A percentile compares a stretch with the other conserved stretches of the same genome.
Conservation (phyloP, 768 basidiomycete species). For the Daedaleopsis sinensis region DNA sequence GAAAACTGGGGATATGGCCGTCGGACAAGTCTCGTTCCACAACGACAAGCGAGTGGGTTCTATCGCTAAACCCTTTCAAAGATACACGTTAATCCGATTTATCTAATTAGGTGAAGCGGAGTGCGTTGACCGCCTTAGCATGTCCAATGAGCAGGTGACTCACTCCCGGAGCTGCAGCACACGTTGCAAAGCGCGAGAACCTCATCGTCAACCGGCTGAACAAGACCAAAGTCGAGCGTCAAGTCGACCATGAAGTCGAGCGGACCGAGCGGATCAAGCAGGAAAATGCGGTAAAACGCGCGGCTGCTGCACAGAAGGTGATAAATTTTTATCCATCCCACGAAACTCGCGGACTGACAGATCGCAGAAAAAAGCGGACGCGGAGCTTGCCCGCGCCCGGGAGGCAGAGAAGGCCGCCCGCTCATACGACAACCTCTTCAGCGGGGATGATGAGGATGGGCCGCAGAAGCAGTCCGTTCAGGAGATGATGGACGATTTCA, state of each 20-base stretch:
- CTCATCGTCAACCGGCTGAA: constrained; percentile 88
- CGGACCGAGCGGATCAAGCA: constrained; percentile 77
- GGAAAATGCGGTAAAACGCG: constrained; percentile 67
- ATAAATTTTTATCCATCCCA: background rate
- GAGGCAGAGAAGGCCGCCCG: constrained; percentile 87
- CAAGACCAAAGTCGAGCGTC: constrained; percentile 86
- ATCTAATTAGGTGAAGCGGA: constrained; percentile 71
- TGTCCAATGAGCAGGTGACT: background rate
- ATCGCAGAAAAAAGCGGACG: constrained; percentile 75
- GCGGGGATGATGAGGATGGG: constrained; percentile 55
- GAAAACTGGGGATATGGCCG: constrained; percentile 99
- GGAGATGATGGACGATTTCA: constrained; percentile 88
- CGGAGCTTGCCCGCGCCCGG: constrained; percentile 70
- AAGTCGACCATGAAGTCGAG: constrained; percentile 92
- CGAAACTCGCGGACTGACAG: background rate
- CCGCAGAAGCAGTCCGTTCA: constrained; percentile 59
- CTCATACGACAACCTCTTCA: constrained; percentile 85
- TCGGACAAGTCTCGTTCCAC: constrained; percentile 95
- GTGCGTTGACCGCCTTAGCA: constrained; percentile 38
- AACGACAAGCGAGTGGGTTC: constrained; percentile 74
- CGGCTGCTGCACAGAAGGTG: constrained; percentile 71
- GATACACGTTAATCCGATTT: background rate
- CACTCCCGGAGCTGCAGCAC: constrained; percentile 47
- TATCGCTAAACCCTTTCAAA: background rate
- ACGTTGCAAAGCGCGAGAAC: constrained; percentile 84